A percentile compares a stretch with the other conserved stretches of the same genome.
Evolutionary conservation across 2,329 filamentous ascomycete genomes (phyloP).

Genomic region (Talaromyces atroroseus): DNA sequence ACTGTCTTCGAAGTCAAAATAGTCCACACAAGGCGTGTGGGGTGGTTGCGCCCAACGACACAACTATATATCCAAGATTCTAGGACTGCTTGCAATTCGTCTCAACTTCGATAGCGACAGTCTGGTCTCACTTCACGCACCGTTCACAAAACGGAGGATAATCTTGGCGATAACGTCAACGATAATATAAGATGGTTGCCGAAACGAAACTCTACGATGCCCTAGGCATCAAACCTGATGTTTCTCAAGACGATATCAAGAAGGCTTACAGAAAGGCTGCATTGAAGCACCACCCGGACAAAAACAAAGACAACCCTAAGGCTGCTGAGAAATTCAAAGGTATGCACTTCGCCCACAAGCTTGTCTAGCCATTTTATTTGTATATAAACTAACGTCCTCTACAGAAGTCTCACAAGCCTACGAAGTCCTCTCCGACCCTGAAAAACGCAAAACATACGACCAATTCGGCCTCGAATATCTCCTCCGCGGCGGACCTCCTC

Average conservation of each 20-base stretch:
- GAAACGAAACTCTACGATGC: constrained; percentile 94
- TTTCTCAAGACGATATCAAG: constrained; percentile 90
- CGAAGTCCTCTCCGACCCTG: constrained; percentile 93
- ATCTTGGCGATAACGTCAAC: constrained; percentile 9
- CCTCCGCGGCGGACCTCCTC: constrained; percentile 67
- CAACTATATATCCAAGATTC: not conserved
- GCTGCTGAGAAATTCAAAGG: constrained; percentile 92
- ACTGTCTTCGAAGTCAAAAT: constrained; percentile 30
- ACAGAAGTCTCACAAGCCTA: constrained; percentile 90
- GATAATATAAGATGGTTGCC: constrained; percentile 65
- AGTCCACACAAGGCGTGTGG: constrained; percentile 3
- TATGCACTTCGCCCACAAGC: constrained; percentile 25
- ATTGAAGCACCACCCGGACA: constrained; percentile 91
- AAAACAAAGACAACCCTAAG: constrained; percentile 86
- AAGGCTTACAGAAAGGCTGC: constrained; percentile 82
- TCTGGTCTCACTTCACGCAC: not conserved
- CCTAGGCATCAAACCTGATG: constrained; percentile 70
- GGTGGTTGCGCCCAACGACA: not conserved
- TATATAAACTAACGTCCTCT: not conserved
- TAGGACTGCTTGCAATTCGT: not conserved
- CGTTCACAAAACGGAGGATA: not conserved
- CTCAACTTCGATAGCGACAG: constrained; percentile 15
- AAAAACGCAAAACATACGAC: constrained; percentile 94
- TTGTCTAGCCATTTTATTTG: not conserved
- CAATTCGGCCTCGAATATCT: constrained; percentile 92